Percentiles rank a stretch among this genome's conserved stretches.
These are phyloP conservation scores for Pythium scleroteichum DNA, from an alignment of 352 stramenopile species.

Conservation along the genomic window DNA sequence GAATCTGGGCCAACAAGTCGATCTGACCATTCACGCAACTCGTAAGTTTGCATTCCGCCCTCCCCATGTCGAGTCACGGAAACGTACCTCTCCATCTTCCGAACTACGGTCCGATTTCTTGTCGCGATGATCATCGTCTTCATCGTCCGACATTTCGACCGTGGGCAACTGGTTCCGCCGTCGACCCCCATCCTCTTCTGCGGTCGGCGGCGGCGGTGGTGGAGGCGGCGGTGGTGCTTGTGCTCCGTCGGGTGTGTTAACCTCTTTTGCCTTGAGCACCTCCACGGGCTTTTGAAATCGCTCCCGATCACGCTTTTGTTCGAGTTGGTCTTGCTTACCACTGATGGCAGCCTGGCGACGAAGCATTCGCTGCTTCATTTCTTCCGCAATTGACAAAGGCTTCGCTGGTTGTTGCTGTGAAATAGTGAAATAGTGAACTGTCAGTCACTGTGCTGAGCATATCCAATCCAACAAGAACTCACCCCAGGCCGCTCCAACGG, in stretches of 20 bases:
- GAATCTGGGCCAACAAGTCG: conserved; percentile 78
- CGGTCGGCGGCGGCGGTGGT: conserved; percentile 32
- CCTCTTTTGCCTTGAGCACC: conserved; percentile 80
- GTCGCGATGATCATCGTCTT: conserved; percentile 44
- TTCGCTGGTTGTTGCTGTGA: conserved; percentile 35
- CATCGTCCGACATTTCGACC: conserved; percentile 84
- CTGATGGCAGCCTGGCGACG: conserved; percentile 78
- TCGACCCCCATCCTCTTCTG: conserved; percentile 17
- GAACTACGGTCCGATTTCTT: conserved; percentile 57
- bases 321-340: conserved; percentile 81
- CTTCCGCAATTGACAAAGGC: conserved; percentile 72
- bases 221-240: conserved; percentile 42
- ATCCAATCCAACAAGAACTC: neutral
- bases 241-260: conserved; percentile 39
- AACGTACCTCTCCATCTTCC: conserved; percentile 64
- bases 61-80: too few relatives aligned
- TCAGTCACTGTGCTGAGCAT: neutral
- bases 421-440: neutral
- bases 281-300: conserved; percentile 68
- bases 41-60: too few relatives aligned
- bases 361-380: conserved; percentile 82
- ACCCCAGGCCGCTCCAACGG: conserved; percentile 6
- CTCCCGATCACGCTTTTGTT: conserved; percentile 76
- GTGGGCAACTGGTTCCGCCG: conserved; percentile 56
- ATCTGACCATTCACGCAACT: conserved; percentile 32